phyloP scores from a whole-genome alignment of 2,329 filamentous ascomycete genomes.

The Decorospora gaudefroyi region DNA sequence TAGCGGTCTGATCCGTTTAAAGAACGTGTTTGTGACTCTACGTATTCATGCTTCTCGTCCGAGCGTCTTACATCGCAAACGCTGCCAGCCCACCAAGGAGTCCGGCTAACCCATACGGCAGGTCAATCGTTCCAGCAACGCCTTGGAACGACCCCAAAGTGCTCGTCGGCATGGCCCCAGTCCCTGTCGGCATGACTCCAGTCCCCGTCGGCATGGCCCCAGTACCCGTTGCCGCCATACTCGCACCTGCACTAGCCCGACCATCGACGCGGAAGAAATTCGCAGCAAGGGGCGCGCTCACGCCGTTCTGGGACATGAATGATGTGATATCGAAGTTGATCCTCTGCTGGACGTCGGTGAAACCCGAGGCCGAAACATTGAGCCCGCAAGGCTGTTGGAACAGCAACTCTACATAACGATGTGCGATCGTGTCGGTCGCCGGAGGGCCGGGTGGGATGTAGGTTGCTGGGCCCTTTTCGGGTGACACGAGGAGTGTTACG shows the following conservation, averaged over 20 bases:
- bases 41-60: not conserved
- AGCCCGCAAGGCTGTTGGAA: conserved; percentile 40
- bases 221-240: conserved; percentile 23
- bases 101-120: conserved; percentile 19
- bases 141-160: conserved; percentile 30
- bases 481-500: conserved; percentile 33
- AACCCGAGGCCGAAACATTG: conserved; percentile 28
- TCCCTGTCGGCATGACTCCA: conserved; percentile 21
- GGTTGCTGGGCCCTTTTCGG: conserved; percentile 36
- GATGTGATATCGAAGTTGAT: conserved; percentile 37
- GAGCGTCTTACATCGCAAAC: conserved; percentile 11
- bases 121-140: conserved; percentile 15
- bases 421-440: conserved; percentile 38
- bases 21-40: too few relatives aligned
- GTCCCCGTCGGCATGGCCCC: conserved; percentile 20
- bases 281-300: conserved; percentile 36
- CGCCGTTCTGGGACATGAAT: conserved; percentile 33
- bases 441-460: conserved; percentile 44
- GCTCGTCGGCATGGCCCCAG: conserved; percentile 17
- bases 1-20: too few relatives aligned
- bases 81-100: conserved; percentile 22
- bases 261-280: conserved; percentile 47
- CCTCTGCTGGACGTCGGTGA: conserved; percentile 25
- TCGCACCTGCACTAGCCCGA: conserved; percentile 17
- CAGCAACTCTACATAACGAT: conserved; percentile 45